Percentiles rank a stretch among this genome's conserved stretches.
These are phyloP conservation scores for Eragrostis curvula DNA, from an alignment of 176 grass and related monocot species.

Conservation along the genomic window DNA sequence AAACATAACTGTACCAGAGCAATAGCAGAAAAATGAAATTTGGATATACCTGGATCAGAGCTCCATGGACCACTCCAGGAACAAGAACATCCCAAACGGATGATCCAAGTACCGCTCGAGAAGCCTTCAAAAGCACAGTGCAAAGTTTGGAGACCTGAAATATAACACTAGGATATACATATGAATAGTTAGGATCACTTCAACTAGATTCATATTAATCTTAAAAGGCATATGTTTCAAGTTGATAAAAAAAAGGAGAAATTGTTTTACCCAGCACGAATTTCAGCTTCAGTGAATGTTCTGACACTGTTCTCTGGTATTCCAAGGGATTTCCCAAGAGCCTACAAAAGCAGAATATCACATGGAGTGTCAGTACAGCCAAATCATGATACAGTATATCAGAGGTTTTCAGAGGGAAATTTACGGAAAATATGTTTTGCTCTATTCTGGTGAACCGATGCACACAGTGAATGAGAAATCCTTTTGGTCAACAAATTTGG, in stretches of 20 bases:
- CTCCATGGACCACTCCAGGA: constrained; percentile 80
- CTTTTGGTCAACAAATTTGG: not conserved
- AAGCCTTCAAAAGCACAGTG: constrained; percentile 76
- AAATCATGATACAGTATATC: not conserved
- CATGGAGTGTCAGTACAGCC: not conserved
- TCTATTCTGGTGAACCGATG: constrained; percentile 16
- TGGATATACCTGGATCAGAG: constrained; percentile 68
- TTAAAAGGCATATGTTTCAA: not conserved
- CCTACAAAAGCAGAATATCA: constrained; percentile 48
- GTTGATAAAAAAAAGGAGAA: constrained; percentile 2
- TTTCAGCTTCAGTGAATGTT: constrained; percentile 97
- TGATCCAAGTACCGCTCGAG: constrained; percentile 66
- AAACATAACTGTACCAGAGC: not conserved
- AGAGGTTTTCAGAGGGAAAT: not conserved
- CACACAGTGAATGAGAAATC: not conserved
- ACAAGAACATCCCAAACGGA: constrained; percentile 97
- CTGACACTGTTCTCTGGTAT: constrained; percentile 89
- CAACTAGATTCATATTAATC: constrained; percentile 16
- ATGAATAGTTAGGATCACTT: constrained; percentile 49
- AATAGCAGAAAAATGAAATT: not conserved
- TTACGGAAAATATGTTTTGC: constrained; percentile 20
- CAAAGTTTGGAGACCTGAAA: constrained; percentile 97
- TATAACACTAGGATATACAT: constrained; percentile 68
- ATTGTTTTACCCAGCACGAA: constrained; percentile 79
- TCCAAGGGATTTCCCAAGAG: constrained; percentile 89